Base-by-base conservation (phyloP, 2,329 filamentous ascomycete species). In the Mycocentrospora acerina region DNA sequence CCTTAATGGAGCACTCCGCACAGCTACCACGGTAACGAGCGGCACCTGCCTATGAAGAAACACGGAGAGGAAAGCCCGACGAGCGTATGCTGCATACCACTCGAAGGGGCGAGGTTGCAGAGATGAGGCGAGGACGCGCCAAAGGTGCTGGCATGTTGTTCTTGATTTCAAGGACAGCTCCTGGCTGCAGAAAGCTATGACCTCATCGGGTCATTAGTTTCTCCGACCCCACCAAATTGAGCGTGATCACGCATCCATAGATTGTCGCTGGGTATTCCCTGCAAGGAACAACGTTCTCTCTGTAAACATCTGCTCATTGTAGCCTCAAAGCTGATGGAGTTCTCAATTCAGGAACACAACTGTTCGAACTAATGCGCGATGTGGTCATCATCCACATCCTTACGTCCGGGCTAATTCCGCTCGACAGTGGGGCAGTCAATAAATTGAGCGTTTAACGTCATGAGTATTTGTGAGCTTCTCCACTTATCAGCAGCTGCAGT, bases 401-500 rank as follows among this genome's bases (percentile, higher is more conserved):
- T 22, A 22, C 19, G 5, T 22, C 19, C 19, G 19, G 16, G 9
- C 28, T 44, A 37, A 24, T 14, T 26, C 49, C 49, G 49, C 46
- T 48, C 42, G 41, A 40, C 17, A 31, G 53, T 47, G 53, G 53
- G 53, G 53, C 45, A 43, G 28, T 29, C 31, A 32, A 25, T 31
- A 35, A 33, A 44, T 40, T 44, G 19, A 49, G 39, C 41, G 39
- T 36, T 32, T 29, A 34, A 52, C 50, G 51, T 56, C 44, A 53
- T 48, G 33, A 16, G 37, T 37, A 60, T 63, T 57, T 55, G 67
- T 6, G 19, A 22, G 19, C 19, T 22, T 22, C 19, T 22, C 19
- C 19, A 22, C 19, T 9, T 22, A 6, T 5, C 5, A 22, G 19
- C 5, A 22, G 19, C 5, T 6, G 19, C 5, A 22, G 19, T 22